Evolutionary conservation across 169 alveolate genomes (phyloP).

Genomic region (Plasmodium gaboni): DNA sequence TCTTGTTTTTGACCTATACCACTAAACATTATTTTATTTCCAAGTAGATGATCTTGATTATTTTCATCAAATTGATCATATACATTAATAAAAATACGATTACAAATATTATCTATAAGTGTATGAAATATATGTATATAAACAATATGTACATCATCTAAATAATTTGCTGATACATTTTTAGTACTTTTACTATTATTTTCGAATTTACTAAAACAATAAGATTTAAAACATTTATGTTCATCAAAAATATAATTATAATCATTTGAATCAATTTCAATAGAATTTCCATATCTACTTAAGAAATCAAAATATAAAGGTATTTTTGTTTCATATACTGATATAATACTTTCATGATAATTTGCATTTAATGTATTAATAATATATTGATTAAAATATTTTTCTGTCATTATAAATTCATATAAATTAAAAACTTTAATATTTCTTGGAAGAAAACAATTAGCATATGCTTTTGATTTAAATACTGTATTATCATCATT

Average conservation of each 20-base stretch:
- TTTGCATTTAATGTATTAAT: constrained; percentile 80
- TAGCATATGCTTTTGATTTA: constrained; percentile 76
- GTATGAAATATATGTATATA: constrained; percentile 63
- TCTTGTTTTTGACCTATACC: constrained; percentile 28
- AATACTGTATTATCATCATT: constrained; percentile 62
- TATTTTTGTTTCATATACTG: constrained; percentile 71
- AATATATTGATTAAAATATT: constrained; percentile 76
- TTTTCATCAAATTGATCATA: constrained; percentile 55
- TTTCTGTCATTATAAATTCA: constrained; percentile 78
- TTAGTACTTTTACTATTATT: constrained; percentile 12
- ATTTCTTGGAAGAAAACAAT: constrained; percentile 76
- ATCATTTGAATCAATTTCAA: constrained; percentile 59
- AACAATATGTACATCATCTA: constrained; percentile 62
- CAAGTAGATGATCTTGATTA: constrained; percentile 9
- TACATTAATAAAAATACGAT: constrained; percentile 53
- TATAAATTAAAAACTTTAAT: constrained; percentile 74
- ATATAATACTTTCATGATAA: constrained; percentile 73
- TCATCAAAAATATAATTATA: constrained; percentile 64
- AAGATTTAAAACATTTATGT: constrained; percentile 56
- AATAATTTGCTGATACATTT: constrained; percentile 35
- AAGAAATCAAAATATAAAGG: constrained; percentile 63
- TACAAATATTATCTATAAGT: constrained; percentile 34
- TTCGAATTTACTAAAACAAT: constrained; percentile 55
- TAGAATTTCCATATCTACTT: constrained; percentile 74
- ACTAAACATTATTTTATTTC: constrained; percentile 58